Base-by-base conservation (phyloP, 805 yeast genomes). In the Saccharomyces kudriavzevii region DNA sequence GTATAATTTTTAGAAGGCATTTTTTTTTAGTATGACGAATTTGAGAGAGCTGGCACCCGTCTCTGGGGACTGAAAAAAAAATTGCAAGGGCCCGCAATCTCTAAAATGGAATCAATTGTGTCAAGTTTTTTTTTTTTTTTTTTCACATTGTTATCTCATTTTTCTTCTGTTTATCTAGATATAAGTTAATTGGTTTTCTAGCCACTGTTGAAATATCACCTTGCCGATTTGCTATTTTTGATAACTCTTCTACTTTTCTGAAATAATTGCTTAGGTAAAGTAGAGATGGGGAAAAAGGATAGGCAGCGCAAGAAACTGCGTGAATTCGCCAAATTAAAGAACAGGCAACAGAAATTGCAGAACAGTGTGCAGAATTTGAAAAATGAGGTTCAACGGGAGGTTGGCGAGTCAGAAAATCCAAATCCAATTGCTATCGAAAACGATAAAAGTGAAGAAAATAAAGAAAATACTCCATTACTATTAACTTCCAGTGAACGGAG, bases 241-340 rank as follows among this genome's bases (percentile, higher is more conserved):
- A 20, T 35, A 9, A n/a, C 10, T 17, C 17, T 35, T 35, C 17
- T 17, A 35, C 43, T n/a, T 35, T 35, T 17, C 17, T 8, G 17
- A 20, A 17, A 24, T 35, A 35, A 35, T 35, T 35, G 43, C 43
- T 1, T 35, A 17, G 22, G 11, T 35, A 11, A 35, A 35, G 11
- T 5, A 47, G 46, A 35, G 9, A 54, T 54, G 60, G 60, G 61
- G 22, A 58, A 48, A 51, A 58, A 58, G 51, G 61, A 56, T 47
- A 56, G 52, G 20, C 57, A 56, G 52, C 58, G 61, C 30, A 53
- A 49, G n/a, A 58, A 49, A 40, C 47, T 58, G 28, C 54, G 58
- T 25, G 45, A 51, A 31, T 58, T 58, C 49, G 57, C 56, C 28
- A 74, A 78, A 46, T 35, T 35, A 9, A 35, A 35, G 24, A 35